phyloP scores from a whole-genome alignment of 768 basidiomycete genomes.

The Crassisporium funariophilum region DNA sequence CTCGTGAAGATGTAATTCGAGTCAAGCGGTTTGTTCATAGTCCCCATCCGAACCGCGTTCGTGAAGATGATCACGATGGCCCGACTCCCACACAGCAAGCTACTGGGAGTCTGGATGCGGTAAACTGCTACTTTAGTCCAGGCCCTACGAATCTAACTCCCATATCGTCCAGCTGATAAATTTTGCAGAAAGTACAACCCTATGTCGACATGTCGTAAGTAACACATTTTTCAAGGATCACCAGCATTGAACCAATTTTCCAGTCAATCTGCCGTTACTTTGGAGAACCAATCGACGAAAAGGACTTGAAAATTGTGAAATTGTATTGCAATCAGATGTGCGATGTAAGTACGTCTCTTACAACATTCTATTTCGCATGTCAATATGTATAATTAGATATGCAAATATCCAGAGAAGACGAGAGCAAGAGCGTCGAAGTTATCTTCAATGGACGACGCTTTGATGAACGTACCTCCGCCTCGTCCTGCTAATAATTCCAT shows the following conservation, averaged over 20 bases:
- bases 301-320: slow-evolving; percentile 44
- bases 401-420: slow-evolving; percentile 76
- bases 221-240: neutral
- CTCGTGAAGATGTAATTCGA: slow-evolving; percentile 70
- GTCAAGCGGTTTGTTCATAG: slow-evolving; percentile 55
- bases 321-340: slow-evolving; percentile 77
- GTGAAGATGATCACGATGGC: slow-evolving; percentile 45
- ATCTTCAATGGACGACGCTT: slow-evolving; percentile 38
- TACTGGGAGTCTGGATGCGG: slow-evolving; percentile 61
- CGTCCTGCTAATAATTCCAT: slow-evolving; percentile 1
- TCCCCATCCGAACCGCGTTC: slow-evolving; percentile 46
- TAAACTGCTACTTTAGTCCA: slow-evolving; percentile 34
- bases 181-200: slow-evolving; percentile 58
- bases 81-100: slow-evolving; percentile 71
- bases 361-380: neutral
- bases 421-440: slow-evolving; percentile 50
- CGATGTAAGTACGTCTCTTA: slow-evolving; percentile 52
- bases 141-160: neutral
- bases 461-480: slow-evolving; percentile 20
- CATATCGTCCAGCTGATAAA: slow-evolving; percentile 33
- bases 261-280: slow-evolving; percentile 82
- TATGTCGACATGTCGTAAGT: slow-evolving; percentile 75
- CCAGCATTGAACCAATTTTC: neutral
- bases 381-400: slow-evolving; percentile 49
- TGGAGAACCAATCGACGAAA: slow-evolving; percentile 63